A percentile compares a stretch with the other conserved stretches of the same genome.
These are phyloP conservation scores for Phlyctochytrium arcticum DNA, from an alignment of 192 early-diverging fungal genomes.

Conservation along the genomic window DNA sequence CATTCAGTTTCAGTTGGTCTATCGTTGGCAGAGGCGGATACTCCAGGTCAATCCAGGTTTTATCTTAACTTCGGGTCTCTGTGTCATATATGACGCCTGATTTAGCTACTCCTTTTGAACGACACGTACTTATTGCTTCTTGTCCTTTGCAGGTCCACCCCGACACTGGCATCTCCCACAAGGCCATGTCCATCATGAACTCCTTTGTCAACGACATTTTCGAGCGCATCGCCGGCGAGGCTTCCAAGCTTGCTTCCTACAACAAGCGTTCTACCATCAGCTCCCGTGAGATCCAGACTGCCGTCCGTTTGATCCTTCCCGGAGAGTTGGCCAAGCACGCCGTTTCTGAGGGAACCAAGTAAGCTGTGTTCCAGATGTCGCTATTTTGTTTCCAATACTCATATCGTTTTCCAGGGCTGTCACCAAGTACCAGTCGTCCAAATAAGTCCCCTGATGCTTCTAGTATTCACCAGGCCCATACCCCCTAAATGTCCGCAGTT, in stretches of 20 bases:
- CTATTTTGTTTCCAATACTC: not conserved
- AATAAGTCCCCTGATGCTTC: no score
- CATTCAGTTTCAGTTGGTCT: no score
- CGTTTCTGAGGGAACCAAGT: constrained; percentile 89
- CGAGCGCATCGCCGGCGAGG: constrained; percentile 79
- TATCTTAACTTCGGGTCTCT: not conserved
- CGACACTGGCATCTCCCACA: constrained; percentile 95
- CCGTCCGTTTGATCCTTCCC: constrained; percentile 69
- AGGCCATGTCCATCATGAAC: constrained; percentile 96
- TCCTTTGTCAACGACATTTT: constrained; percentile 98
- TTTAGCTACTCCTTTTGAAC: not conserved
- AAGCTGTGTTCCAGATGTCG: not conserved
- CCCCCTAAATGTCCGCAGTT: no score
- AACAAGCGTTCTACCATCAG: constrained; percentile 94
- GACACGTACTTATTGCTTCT: not conserved
- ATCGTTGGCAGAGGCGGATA: no score
- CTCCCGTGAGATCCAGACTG: constrained; percentile 89
- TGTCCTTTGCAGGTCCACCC: constrained; percentile 62
- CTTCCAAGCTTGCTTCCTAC: constrained; percentile 73
- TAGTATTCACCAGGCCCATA: no score
- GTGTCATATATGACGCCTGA: no score
- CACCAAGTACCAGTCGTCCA: constrained; percentile 86
- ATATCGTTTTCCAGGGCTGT: constrained; percentile 59
- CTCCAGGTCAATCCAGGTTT: no score
- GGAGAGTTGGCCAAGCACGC: constrained; percentile 94